Base-by-base conservation (phyloP, 805 yeast genomes). In the Candida silvicultrix region DNA sequence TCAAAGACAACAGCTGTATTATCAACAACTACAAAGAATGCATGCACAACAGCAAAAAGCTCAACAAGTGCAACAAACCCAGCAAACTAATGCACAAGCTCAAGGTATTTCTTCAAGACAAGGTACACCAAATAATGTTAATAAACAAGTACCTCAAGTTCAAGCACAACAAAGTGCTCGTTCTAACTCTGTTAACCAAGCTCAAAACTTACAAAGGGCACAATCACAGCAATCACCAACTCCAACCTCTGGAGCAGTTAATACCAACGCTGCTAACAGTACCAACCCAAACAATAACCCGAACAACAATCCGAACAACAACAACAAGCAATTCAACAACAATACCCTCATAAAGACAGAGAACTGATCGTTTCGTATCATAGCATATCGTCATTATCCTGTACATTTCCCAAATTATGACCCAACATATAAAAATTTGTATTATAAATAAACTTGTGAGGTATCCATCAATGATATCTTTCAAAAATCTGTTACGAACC, bases 1-100 rank as follows among this genome's bases (percentile, higher is more conserved):
- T 65, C 74, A 94, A 54, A 81, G 83, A 65, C 89, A 78, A 64
- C 67, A 64, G 41, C 57, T 63, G 29, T 55, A 58, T 20, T 64
- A 58, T 41, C 64, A 67, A 42, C 67, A 63, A 47, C 46, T 57
- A 25, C 62, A 55, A 28, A 49, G 53, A 35, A 48, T 51, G 41
- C 56, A 57, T 45, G 62, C 55, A 18, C 63, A 56, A 41, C 66
- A 58, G 38, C 56, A 53, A 42, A 56, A 50, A 35, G 57, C 49
- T 31, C 57, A 54, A 38, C 45, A 31, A 29, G 32, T 20, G 15
- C 44, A 31, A n/a, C 38, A 36, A 25, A 19, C 18, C 5, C 43
- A 34, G 25, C 43, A 40, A 36, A 36, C n/a, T n/a, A n/a, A n/a
- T n/a, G n/a, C n/a, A 15, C 28, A 20, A 28, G 19, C 35, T 5